Evolutionary conservation across 805 yeast species (phyloP).

Genomic region (Alloascoidea africana): DNA sequence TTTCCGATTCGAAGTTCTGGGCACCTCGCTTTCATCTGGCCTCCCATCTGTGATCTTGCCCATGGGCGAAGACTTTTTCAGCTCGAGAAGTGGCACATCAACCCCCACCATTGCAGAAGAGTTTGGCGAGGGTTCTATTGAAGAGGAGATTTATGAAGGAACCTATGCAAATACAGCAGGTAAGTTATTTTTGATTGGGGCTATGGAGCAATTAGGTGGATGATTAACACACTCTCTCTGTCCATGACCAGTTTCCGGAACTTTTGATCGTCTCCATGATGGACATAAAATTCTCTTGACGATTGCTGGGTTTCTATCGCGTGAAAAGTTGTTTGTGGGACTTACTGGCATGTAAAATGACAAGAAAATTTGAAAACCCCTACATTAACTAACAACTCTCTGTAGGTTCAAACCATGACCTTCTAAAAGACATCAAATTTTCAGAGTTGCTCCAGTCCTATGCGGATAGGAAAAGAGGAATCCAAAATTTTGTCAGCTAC

Average conservation of each 20-base stretch:
- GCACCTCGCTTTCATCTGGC: constrained; percentile 1
- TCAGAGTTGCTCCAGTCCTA: constrained; percentile 48
- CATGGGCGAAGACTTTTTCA: constrained; percentile 2
- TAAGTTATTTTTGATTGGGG: neutral
- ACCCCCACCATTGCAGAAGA: constrained; percentile 1
- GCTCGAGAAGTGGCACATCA: neutral
- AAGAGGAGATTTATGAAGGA: neutral
- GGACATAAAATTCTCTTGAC: constrained; percentile 85
- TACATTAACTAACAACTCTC: too few species aligned
- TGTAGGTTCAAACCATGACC: too few species aligned
- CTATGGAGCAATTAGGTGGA: neutral
- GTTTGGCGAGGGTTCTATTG: neutral
- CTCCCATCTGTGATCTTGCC: constrained; percentile 2
- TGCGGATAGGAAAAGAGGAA: constrained; percentile 30
- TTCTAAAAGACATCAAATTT: constrained; percentile 63
- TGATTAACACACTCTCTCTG: neutral
- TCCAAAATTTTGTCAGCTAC: constrained; percentile 31
- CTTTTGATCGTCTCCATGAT: constrained; percentile 91
- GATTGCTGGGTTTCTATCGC: constrained; percentile 48
- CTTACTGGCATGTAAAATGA: too few species aligned
- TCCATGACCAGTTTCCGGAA: constrained; percentile 83
- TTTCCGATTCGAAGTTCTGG: constrained; percentile 2
- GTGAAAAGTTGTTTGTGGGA: constrained; percentile 52
- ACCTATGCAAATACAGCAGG: neutral
- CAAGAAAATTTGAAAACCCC: too few species aligned